Conservation (phyloP, 768 basidiomycete species). For the Lentinula raphanica region DNA sequence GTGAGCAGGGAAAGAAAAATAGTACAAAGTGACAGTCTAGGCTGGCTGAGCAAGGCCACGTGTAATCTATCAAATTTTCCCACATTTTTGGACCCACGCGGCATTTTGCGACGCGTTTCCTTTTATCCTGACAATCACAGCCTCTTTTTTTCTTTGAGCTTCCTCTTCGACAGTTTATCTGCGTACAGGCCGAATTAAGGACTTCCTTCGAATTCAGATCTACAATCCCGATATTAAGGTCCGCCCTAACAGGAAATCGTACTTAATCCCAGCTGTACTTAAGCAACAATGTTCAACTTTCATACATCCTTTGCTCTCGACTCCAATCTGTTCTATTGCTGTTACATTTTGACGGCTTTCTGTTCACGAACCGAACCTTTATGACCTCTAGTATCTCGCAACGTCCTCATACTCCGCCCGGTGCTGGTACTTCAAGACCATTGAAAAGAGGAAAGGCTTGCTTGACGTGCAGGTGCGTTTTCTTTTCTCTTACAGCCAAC, state of each 20-base stretch:
- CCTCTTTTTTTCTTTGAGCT: background rate
- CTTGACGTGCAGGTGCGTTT: constrained; percentile 43
- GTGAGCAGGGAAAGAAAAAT: background rate
- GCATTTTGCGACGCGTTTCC: background rate
- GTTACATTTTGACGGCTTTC: background rate
- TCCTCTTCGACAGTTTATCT: background rate
- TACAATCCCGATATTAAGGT: background rate
- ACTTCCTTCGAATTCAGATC: background rate
- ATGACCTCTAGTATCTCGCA: background rate
- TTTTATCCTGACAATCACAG: background rate
- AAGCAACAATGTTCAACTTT: background rate
- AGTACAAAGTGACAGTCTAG: background rate
- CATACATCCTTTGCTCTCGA: background rate
- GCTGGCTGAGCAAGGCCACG: background rate
- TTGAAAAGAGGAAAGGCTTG: constrained; percentile 52
- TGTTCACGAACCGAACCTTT: background rate
- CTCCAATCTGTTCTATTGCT: background rate
- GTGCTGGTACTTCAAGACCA: constrained; percentile 27
- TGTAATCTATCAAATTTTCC: background rate
- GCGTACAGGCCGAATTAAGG: background rate
- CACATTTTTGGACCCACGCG: too few relatives aligned
- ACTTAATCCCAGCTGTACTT: background rate
- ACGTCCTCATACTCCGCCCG: background rate
- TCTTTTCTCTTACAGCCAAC: background rate
- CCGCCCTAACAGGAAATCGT: background rate